Base-by-base conservation (phyloP, 495 filamentous ascomycete genomes). In the Cryomyces minteri region DNA sequence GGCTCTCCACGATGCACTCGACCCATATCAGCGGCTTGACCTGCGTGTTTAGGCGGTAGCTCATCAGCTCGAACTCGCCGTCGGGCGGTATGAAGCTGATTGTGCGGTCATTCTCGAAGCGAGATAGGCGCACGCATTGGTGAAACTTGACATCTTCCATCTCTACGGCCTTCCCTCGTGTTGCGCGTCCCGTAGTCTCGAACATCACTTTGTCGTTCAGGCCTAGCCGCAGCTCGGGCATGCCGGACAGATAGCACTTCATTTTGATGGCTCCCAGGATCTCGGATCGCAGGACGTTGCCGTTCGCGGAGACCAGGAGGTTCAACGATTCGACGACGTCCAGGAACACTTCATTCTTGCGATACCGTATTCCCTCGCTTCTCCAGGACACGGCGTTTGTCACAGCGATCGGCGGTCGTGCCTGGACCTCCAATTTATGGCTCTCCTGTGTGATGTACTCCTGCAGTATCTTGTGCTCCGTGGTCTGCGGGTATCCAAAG, bases 131-230 rank as follows among this genome's bases (percentile, higher is more conserved):
- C 48, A 99, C 92, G 63, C 92, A 99, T 60, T 99, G 92, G 65
- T 99, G 92, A 64, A 99, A 99, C 58, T 96, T 99, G 58, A 99
- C 92, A 51, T 99, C 92, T 62, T 99, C 92, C 92, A 99, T 99
- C 64, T 99, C 92, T 44, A 99, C 88, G 8, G 90, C 84, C 64
- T 99, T 99, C 42, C 92, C 92, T 58, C 92, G 67, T 43, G 87
- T 94, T 6, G 92, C 87, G 44, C 92, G 73, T 10, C 92, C 92
- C 6, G 92, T 99, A 31, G 85, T 90, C 67, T 99, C 92, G 58
- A 99, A 99, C 92, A 99, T 99, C 54, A 84, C 92, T 62, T 99
- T 99, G 65, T 99, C 92, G 68, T 99, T 99, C 53, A 99, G 62
- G 0, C 92, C 92, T 38, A 99, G 62, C 41, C 92, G 82, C 53